These are phyloP conservation scores for Coemansia sp. DNA, from an alignment of 192 early-diverging fungal species.

Conservation along the genomic window DNA sequence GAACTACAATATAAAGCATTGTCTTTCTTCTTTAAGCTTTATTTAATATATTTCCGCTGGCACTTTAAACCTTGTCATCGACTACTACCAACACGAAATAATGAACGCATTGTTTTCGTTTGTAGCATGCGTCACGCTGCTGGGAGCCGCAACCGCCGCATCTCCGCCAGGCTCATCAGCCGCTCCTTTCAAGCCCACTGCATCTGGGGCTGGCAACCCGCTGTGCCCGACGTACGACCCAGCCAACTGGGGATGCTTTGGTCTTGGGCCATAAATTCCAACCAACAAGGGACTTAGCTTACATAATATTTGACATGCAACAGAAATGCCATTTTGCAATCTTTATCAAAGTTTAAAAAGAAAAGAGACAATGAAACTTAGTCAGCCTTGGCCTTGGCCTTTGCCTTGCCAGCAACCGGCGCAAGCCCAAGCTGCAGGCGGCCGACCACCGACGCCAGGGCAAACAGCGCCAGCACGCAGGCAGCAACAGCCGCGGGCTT, in stretches of 20 bases:
- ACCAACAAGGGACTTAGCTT: too few species aligned
- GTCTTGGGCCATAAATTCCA: conserved; percentile 33
- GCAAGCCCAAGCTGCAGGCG: conserved; percentile 61
- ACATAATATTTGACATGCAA: too few species aligned
- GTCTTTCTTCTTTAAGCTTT: too few species aligned
- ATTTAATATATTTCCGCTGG: too few species aligned
- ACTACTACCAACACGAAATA: too few species aligned
- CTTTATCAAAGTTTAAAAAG: conserved; percentile 6
- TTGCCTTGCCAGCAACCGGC: conserved; percentile 14
- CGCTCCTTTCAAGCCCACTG: not conserved
- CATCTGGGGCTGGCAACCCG: conserved; percentile 7
- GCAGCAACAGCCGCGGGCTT: conserved; percentile 62
- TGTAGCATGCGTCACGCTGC: too few species aligned
- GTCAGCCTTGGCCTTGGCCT: conserved; percentile 23
- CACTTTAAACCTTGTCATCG: too few species aligned
- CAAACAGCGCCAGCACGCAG: conserved; percentile 57
- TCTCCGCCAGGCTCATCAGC: not conserved
- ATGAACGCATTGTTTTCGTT: too few species aligned
- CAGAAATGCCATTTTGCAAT: not conserved
- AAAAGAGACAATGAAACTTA: conserved; percentile 15
- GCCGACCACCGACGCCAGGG: conserved; percentile 53
- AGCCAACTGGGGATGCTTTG: conserved; percentile 31
- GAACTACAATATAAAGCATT: too few species aligned
- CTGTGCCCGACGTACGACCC: conserved; percentile 39
- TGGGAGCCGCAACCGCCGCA: not conserved